Conservation (phyloP, 2,329 filamentous ascomycete species). For the Alternaria arborescens region DNA sequence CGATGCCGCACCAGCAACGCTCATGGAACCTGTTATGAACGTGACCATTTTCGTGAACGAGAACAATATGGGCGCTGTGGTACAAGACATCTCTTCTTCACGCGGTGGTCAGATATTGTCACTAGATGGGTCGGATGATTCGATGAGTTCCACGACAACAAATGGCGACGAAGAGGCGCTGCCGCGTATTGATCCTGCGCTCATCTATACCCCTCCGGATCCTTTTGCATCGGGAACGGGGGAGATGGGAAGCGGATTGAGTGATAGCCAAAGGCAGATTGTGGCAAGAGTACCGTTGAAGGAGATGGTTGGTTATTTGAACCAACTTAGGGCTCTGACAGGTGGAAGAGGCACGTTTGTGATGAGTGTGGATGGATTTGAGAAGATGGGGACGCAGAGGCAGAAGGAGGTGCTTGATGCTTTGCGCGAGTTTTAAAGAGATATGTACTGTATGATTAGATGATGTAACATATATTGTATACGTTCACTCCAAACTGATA, state of each 20-base stretch:
- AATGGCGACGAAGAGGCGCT: constrained; percentile 39
- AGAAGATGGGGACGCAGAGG: constrained; percentile 69
- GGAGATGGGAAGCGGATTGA: constrained; percentile 24
- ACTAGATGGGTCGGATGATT: constrained; percentile 57
- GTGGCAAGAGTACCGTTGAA: constrained; percentile 89
- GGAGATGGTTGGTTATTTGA: constrained; percentile 95
- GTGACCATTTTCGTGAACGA: constrained; percentile 88
- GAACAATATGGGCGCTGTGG: constrained; percentile 78
- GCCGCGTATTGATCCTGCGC: constrained; percentile 69
- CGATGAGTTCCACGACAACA: constrained; percentile 13
- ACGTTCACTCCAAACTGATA: not conserved
- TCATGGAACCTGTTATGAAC: constrained; percentile 95
- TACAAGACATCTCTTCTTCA: constrained; percentile 79
- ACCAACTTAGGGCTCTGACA: constrained; percentile 86
- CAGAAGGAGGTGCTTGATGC: constrained; percentile 63
- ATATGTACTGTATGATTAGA: not conserved
- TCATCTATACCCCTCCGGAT: constrained; percentile 88
- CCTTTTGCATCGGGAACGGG: constrained; percentile 67
- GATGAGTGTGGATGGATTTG: constrained; percentile 76
- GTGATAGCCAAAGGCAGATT: constrained; percentile 64
- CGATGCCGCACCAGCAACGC: constrained; percentile 62
- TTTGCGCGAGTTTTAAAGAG: constrained; percentile 38
- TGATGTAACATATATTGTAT: not conserved
- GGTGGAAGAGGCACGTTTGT: constrained; percentile 82
- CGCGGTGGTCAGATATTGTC: constrained; percentile 79